Percentiles rank a stretch among this genome's conserved stretches.
phyloP scores from a whole-genome alignment of 345 rosid genomes.

The Firmiana major region DNA sequence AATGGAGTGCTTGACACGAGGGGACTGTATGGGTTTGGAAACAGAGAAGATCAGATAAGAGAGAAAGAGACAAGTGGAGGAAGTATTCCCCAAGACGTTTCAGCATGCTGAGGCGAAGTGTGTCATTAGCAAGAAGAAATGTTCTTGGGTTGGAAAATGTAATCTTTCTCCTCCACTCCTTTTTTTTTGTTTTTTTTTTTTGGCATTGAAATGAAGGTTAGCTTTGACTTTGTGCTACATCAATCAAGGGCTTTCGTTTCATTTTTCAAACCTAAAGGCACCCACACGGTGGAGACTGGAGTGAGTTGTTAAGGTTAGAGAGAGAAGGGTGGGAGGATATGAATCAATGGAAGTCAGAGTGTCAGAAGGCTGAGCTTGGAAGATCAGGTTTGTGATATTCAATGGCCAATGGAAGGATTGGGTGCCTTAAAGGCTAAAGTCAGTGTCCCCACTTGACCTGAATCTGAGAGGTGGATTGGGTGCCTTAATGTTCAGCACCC shows the following conservation, averaged over 20 bases:
- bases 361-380: conserved; percentile 18
- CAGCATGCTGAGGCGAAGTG: conserved; percentile 41
- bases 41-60: conserved; percentile 48
- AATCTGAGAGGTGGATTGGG: conserved; percentile 8
- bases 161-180: background rate
- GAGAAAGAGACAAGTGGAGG: conserved; percentile 32
- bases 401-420: conserved; percentile 33
- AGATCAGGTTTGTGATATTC: conserved; percentile 23
- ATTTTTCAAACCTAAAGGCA: background rate
- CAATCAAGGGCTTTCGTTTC: background rate
- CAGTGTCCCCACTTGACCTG: conserved; percentile 36
- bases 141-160: conserved; percentile 38
- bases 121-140: conserved; percentile 40
- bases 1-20: conserved; percentile 34
- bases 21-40: conserved; percentile 72
- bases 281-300: too few relatives aligned
- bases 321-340: background rate
- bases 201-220: background rate
- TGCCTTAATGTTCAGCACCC: background rate
- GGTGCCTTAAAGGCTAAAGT: conserved; percentile 24
- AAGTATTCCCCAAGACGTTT: conserved; percentile 22
- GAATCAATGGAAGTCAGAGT: background rate
- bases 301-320: background rate
- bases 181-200: background rate
- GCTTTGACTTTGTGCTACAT: background rate